These are phyloP conservation scores for Chrysanthemum seticuspe DNA, from an alignment of 129 eudicot species.

Conservation along the genomic window DNA sequence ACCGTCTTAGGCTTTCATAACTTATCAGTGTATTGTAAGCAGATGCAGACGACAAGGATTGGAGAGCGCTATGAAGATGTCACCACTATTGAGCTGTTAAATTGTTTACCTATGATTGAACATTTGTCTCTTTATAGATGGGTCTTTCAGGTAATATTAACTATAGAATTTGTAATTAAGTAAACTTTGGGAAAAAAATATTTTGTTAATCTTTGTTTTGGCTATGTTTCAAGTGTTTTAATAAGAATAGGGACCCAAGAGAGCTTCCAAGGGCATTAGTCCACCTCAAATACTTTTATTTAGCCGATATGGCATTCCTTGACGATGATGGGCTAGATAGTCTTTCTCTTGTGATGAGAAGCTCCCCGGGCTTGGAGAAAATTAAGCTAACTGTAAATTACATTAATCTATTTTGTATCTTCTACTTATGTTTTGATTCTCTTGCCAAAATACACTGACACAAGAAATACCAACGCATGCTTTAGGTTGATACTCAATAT, in stretches of 20 bases:
- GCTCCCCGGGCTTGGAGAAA: conserved; percentile 14
- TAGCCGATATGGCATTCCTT: not conserved
- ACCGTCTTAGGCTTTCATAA: not conserved
- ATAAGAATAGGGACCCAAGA: not conserved
- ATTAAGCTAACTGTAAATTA: conserved; percentile 1
- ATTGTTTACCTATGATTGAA: conserved; percentile 13
- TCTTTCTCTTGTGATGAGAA: conserved; percentile 1
- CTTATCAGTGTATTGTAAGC: not conserved
- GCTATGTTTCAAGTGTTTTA: not conserved
- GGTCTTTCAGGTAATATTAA: not conserved
- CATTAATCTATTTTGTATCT: not conserved
- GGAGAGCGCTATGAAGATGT: not conserved
- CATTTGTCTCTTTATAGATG: not conserved
- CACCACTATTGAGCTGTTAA: not conserved
- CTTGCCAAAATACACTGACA: not conserved
- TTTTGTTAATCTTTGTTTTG: conserved; percentile 7
- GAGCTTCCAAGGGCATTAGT: conserved; percentile 12
- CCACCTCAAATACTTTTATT: conserved; percentile 15
- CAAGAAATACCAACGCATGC: not conserved
- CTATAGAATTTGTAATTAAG: not conserved
- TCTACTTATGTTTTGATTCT: not conserved
- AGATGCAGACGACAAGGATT: not conserved
- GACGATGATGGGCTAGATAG: not conserved
- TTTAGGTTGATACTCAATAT: not conserved
- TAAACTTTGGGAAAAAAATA: not conserved